Evolutionary conservation across 345 rosid species (phyloP), one percentile per base, ranked within the genome.

Genomic region (Barbarea vulgaris): DNA sequence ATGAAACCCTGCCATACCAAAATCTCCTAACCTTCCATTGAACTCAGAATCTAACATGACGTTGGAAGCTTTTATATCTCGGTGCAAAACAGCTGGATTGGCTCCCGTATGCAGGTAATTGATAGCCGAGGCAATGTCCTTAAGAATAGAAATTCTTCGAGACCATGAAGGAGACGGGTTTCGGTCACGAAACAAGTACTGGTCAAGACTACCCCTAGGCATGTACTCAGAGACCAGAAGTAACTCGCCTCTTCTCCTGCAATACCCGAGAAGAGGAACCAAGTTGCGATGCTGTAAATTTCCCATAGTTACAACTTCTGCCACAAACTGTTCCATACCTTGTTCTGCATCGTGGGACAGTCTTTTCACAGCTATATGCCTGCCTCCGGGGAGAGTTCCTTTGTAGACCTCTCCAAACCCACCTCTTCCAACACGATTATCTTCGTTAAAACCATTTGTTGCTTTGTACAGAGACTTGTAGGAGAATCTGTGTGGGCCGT

Each of bases 1-100:
- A 31, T 81, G 61, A 41, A 79, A 58, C 59, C 47, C 74, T 1
- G 84, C 78, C 19, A 85, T 82, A 36, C 88, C 85, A 31, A 78
- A 85, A 59, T 85, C 88, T n/a, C 83, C 84, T 14, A 85, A 70
- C 12, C 81, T 58, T 19, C 80, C 84, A 53, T 81, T 79, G 10
- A 78, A 55, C 44, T 78, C 62, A 6, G 64, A 60, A 63, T 84
- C 85, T 27, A 84, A 67, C 33, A 81, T 74, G 59, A 81, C 68
- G 25, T 83, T 83, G 60, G 74, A 66, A 9, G 86, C 78, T 68
- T 83, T 83, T 24, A 83, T 67, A 19, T 83, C 86, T 42, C 86
- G 69, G 6, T 83, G 86, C 7, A 81, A 54, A 41, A 83, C 82
- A 44, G 76, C 76, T 58, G 74, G 80, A 15, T 72, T 81, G 74